phyloP scores from a whole-genome alignment of 495 filamentous ascomycete genomes.

The Xylaria bambusicola region DNA sequence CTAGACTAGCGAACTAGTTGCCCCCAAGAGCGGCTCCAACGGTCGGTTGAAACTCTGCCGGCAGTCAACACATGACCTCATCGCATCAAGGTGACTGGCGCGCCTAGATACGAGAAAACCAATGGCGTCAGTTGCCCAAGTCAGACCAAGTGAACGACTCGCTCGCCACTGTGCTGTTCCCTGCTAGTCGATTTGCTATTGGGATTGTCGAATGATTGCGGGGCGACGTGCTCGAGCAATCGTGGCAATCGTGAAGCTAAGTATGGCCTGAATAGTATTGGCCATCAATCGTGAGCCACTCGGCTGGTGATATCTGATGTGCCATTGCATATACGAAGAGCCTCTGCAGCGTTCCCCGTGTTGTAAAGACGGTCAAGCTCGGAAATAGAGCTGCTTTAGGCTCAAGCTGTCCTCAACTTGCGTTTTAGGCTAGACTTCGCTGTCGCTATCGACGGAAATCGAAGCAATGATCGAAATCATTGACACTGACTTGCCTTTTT shows the following conservation, averaged over 20 bases:
- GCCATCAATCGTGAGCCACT: background rate
- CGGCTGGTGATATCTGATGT: slow-evolving; percentile 3
- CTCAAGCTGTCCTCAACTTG: slow-evolving; percentile 2
- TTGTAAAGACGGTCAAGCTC: background rate
- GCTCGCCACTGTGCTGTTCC: too few relatives aligned
- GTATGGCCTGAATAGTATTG: slow-evolving; percentile 1
- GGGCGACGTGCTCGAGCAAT: background rate
- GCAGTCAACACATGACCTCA: background rate
- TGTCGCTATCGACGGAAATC: background rate
- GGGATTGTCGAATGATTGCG: slow-evolving; percentile 1
- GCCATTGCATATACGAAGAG: slow-evolving; percentile 18
- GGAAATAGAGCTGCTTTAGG: background rate
- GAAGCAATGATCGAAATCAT: background rate
- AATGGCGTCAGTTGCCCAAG: background rate
- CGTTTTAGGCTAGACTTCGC: slow-evolving; percentile 1
- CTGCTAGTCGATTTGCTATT: too few relatives aligned
- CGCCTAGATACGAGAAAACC: background rate
- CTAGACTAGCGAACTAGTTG: too few relatives aligned
- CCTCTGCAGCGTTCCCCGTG: background rate
- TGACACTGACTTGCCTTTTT: background rate
- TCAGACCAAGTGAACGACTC: background rate
- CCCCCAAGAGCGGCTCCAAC: too few relatives aligned
- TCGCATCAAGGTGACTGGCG: background rate
- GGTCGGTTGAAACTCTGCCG: background rate
- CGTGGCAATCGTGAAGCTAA: background rate